These are phyloP conservation scores for Secale cereale DNA, from an alignment of 176 grass and related monocot genomes.

Conservation along the genomic window DNA sequence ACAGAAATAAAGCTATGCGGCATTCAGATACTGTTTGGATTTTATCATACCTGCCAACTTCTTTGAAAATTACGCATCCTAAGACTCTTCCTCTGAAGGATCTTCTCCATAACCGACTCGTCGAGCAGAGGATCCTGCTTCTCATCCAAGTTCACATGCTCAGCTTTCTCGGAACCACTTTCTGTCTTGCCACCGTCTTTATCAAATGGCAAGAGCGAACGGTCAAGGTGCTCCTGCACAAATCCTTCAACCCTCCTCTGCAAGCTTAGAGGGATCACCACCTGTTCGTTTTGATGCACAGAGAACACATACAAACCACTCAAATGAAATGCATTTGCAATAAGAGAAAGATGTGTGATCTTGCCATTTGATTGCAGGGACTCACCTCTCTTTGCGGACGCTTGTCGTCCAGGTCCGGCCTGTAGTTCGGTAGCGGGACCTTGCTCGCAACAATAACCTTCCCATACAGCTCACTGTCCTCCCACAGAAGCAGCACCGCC, in stretches of 20 bases:
- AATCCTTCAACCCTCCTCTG: constrained; percentile 91
- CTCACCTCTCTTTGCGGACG: constrained; percentile 83
- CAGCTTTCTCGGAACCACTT: constrained; percentile 27
- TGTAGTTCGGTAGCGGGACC: constrained; percentile 88
- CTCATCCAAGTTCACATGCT: constrained; percentile 44
- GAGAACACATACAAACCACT: not conserved
- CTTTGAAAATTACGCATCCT: constrained; percentile 89
- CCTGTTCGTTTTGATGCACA: constrained; percentile 48
- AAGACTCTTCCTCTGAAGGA: constrained; percentile 88
- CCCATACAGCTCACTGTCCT: constrained; percentile 72
- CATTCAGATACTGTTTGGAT: constrained; percentile 6
- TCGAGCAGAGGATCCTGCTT: constrained; percentile 73
- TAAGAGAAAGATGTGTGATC: not conserved
- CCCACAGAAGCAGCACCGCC: not conserved
- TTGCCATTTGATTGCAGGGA: not conserved
- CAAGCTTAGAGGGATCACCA: constrained; percentile 83
- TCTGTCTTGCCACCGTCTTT: constrained; percentile 31
- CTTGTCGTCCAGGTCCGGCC: constrained; percentile 91
- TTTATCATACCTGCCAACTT: constrained; percentile 73
- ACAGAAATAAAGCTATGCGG: not conserved
- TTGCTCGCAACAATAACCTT: constrained; percentile 95
- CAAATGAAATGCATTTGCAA: constrained; percentile 8
- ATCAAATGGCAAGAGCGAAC: constrained; percentile 39
- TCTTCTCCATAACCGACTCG: constrained; percentile 81
- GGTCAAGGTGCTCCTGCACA: constrained; percentile 85